Base-by-base conservation (phyloP, 2,329 filamentous ascomycete genomes). In the Rugonectria rugulosa region DNA sequence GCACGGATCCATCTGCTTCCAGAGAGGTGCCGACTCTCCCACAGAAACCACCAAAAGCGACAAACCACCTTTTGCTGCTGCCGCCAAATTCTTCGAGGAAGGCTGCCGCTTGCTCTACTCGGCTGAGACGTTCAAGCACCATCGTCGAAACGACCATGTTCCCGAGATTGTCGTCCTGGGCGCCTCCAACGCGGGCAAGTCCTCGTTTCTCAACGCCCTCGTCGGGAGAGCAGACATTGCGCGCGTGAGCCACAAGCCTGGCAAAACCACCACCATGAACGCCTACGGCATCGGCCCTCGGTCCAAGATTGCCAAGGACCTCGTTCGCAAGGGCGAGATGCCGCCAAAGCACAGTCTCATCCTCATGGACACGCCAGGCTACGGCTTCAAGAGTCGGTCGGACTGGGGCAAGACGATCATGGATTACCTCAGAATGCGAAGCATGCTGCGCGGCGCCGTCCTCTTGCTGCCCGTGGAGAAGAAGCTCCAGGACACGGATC, bases 151-250 rank as follows among this genome's bases (percentile, higher is more conserved):
- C 69, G 77, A 77, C 20, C 75, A 76, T 58, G 72, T 79, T 4
- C 84, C 84, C 38, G 84, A 87, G 61, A 83, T 96, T 45, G 89
- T 91, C 69, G 82, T 96, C 40, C 85, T 96, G 31, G 92, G 92
- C 37, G 92, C 93, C 66, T 92, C 91, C 62, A 96, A 96, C 70
- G 91, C 92, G 36, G 92, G 92, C 68, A 96, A 96, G 72, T 95
- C 91, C 2, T 91, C 91, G 14, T 89, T 96, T 63, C 88, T 96
- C 75, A 96, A 96, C 69, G 89, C 89, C 15, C 82, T 96, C 27
- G 84, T 88, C 2, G 87, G 87, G 27, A 61, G 66, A 3, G 57
- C 65, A 20, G 66, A 70, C 20, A 70, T 81, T 6, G 83, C 83
- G 11, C 74, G 77, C 42, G 81, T 81, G 20, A 82, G 81, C 65